Evolutionary conservation across 2,329 filamentous ascomycete species (phyloP).

Genomic region (Didymella keratinophila): DNA sequence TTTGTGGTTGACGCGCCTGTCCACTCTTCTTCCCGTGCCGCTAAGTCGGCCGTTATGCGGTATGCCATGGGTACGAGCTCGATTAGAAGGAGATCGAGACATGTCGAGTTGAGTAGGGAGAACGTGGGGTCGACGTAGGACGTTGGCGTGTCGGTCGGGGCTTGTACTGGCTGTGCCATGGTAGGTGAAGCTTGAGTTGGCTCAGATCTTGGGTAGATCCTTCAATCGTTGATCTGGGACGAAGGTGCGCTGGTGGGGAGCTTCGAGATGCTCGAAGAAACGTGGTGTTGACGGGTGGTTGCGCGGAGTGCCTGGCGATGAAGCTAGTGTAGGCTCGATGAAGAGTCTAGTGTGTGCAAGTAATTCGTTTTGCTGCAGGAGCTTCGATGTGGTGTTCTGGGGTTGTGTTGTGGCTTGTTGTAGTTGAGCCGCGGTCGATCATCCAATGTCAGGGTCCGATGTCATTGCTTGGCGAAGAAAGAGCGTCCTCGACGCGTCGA

Average conservation of each 20-base stretch:
- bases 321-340: not conserved
- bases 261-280: not conserved
- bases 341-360: not conserved
- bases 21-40: constrained; percentile 58
- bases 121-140: constrained; percentile 73
- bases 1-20: constrained; percentile 27
- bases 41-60: constrained; percentile 79
- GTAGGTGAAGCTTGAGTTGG: not conserved
- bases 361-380: not conserved
- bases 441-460: constrained; percentile 18
- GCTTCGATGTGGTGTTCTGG: not conserved
- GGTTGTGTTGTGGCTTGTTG: not conserved
- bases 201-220: not conserved
- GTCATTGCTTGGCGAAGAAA: constrained; percentile 19
- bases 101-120: constrained; percentile 80
- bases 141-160: constrained; percentile 27
- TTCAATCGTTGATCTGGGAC: not conserved
- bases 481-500: not conserved
- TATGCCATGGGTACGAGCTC: constrained; percentile 96
- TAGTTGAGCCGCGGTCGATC: constrained; percentile 18
- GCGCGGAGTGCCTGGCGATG: not conserved
- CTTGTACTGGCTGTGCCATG: constrained; percentile 28
- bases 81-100: constrained; percentile 93
- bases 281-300: not conserved
- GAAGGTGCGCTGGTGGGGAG: not conserved